phyloP scores from a whole-genome alignment of 208 protist species.

The Lotmaria passim region DNA sequence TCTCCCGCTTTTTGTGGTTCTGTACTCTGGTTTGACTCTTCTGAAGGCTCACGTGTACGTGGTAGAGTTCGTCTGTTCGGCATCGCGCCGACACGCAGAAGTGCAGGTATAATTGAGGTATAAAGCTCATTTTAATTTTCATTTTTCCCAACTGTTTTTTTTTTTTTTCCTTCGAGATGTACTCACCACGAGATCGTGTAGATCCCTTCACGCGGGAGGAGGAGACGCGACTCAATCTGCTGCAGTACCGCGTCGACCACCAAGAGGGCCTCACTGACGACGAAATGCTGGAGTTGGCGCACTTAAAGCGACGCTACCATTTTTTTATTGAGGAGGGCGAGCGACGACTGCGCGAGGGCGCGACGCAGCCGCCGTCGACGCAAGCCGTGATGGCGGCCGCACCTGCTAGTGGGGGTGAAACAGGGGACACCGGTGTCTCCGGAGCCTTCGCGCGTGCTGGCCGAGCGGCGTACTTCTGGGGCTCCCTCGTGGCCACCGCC shows the following conservation, averaged over 20 bases:
- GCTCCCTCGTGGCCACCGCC: constrained; percentile 77
- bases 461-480: constrained; percentile 85
- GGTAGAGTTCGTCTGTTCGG: too few relatives aligned
- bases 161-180: constrained; percentile 1
- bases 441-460: constrained; percentile 49
- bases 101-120: too few relatives aligned
- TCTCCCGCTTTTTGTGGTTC: too few relatives aligned
- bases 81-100: too few relatives aligned
- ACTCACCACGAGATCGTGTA: neutral
- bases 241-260: constrained; percentile 31
- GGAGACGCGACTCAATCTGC: constrained; percentile 45
- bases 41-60: too few relatives aligned
- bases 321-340: constrained; percentile 62
- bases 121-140: too few relatives aligned
- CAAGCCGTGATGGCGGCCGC: neutral
- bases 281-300: constrained; percentile 50
- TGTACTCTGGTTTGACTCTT: too few relatives aligned
- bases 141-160: too few relatives aligned
- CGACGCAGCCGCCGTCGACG: neutral
- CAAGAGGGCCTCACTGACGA: constrained; percentile 33
- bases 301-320: constrained; percentile 56
- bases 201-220: constrained; percentile 58
- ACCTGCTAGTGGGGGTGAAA: neutral
- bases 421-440: constrained; percentile 9
- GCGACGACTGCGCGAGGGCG: constrained; percentile 37